Evolutionary conservation across 139 green algal genomes (phyloP).

Genomic region (Picochlorum sp.): DNA sequence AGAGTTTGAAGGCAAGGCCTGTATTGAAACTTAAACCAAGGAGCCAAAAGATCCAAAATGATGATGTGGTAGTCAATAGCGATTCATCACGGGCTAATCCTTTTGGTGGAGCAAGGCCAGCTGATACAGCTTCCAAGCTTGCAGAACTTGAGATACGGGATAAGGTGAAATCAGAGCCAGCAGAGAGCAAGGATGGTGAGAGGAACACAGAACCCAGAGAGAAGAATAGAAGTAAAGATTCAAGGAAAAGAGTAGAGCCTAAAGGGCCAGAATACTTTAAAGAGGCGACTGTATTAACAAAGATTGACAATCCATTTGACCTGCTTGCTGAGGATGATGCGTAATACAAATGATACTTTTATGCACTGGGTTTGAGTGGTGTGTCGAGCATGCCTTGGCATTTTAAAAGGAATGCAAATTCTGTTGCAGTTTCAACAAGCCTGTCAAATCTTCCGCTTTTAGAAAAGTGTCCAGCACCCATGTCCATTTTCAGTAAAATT

Average conservation of each 20-base stretch:
- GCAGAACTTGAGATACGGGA: slow-evolving; percentile 37
- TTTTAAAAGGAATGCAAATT: slow-evolving; percentile 44
- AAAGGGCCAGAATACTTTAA: not conserved
- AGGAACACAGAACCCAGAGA: slow-evolving; percentile 7
- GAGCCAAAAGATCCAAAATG: not conserved
- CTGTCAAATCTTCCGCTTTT: slow-evolving; percentile 53
- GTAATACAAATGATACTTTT: not conserved
- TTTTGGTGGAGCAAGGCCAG: slow-evolving; percentile 40
- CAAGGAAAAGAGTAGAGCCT: not conserved
- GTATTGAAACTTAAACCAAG: slow-evolving; percentile 20
- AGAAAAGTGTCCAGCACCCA: slow-evolving; percentile 62
- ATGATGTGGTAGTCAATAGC: too few species aligned
- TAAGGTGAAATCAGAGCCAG: slow-evolving; percentile 6
- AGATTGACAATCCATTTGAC: slow-evolving; percentile 1
- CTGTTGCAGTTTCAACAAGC: slow-evolving; percentile 52
- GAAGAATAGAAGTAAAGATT: not conserved
- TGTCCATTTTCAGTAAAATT: slow-evolving; percentile 51
- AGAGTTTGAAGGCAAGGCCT: slow-evolving; percentile 20
- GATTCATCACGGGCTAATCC: slow-evolving; percentile 25
- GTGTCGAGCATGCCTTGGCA: slow-evolving; percentile 21
- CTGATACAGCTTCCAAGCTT: slow-evolving; percentile 31
- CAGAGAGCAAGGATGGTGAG: not conserved
- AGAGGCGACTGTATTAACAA: not conserved
- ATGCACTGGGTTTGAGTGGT: slow-evolving; percentile 22
- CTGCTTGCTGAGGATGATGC: slow-evolving; percentile 3